Percentiles rank a stretch among this genome's conserved stretches.
Conservation (phyloP, 169 alveolate species). For the Plasmodium adleri region DNA sequence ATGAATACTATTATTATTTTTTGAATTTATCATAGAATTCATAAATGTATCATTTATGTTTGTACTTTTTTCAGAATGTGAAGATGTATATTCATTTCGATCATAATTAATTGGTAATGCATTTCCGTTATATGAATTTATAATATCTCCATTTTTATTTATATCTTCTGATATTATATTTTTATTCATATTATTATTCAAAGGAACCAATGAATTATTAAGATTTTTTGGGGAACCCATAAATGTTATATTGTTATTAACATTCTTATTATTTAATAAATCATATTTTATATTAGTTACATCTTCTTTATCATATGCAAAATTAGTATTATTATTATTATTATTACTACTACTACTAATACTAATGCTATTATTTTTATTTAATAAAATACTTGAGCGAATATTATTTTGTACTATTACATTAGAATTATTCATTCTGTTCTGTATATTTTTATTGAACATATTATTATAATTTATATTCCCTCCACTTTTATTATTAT, state of each 20-base stretch:
- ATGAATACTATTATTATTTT: background rate
- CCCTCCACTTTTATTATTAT: background rate
- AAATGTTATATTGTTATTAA: background rate
- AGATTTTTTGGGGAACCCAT: background rate
- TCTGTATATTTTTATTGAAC: slow-evolving; percentile 1
- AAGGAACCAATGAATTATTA: slow-evolving; percentile 4
- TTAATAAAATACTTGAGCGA: background rate
- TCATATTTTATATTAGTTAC: background rate
- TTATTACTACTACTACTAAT: background rate
- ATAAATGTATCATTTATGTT: slow-evolving; percentile 6
- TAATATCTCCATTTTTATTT: slow-evolving; percentile 14
- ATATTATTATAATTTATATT: slow-evolving; percentile 16
- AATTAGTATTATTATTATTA: background rate
- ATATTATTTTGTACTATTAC: slow-evolving; percentile 8
- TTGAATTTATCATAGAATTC: slow-evolving; percentile 2
- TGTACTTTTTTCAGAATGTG: background rate
- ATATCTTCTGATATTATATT: slow-evolving; percentile 1
- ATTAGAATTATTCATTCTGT: background rate
- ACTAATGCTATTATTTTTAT: background rate
- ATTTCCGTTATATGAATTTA: background rate
- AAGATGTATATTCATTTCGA: slow-evolving; percentile 5
- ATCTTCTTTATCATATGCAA: background rate
- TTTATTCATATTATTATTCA: slow-evolving; percentile 9
- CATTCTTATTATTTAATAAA: background rate
- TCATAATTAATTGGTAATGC: slow-evolving; percentile 11